Conservation (phyloP, 768 basidiomycete species). For the Psilocybe cyanescens region DNA sequence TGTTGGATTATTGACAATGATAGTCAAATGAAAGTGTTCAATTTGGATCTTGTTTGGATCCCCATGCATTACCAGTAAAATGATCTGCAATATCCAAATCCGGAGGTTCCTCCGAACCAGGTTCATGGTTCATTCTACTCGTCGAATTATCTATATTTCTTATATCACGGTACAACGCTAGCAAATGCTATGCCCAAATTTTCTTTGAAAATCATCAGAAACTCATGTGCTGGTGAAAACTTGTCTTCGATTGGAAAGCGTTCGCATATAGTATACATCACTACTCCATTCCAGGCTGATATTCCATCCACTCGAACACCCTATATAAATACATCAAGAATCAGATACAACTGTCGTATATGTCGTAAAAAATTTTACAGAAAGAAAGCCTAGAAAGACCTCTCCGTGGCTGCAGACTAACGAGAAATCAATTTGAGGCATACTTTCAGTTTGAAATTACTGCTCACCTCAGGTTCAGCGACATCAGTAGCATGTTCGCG, state of each 20-base stretch:
- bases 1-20: not conserved
- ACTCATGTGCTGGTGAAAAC: too few relatives aligned
- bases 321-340: slow-evolving; percentile 13
- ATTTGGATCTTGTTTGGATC: too few relatives aligned
- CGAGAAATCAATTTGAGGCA: not conserved
- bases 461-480: slow-evolving; percentile 30
- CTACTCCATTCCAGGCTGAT: not conserved
- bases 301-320: not conserved
- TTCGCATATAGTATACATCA: not conserved
- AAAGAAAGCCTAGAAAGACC: slow-evolving; percentile 19
- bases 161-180: too few relatives aligned
- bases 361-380: not conserved
- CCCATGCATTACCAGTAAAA: not conserved
- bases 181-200: not conserved
- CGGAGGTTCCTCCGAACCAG: not conserved
- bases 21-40: too few relatives aligned
- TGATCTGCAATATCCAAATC: not conserved
- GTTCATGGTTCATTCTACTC: not conserved
- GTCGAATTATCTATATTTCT: not conserved
- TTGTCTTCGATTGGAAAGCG: too few relatives aligned
- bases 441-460: not conserved
- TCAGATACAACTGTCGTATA: slow-evolving; percentile 3
- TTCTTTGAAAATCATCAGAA: not conserved
- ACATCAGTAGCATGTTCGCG: slow-evolving; percentile 35
- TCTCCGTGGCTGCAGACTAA: slow-evolving; percentile 26